Base-by-base conservation (phyloP, 148 eudicot species). In the Rhododendron henanense region DNA sequence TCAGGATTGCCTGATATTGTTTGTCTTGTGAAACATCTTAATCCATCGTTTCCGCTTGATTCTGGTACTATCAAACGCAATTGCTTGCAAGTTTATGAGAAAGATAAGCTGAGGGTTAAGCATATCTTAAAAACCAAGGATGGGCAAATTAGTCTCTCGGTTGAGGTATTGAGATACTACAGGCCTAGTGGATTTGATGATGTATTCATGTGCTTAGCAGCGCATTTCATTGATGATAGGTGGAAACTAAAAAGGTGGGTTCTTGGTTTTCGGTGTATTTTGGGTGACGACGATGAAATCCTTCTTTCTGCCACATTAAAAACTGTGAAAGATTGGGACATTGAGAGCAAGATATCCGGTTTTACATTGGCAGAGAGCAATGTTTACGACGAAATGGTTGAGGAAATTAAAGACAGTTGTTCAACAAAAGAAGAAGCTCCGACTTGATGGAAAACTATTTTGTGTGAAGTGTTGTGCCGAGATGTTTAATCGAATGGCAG, bases 371-470 rank as follows among this genome's bases (percentile, higher is more conserved):
- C 80, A 3, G 35, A 85, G 55, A 10, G 73, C 6, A 85, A 63
- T n/a, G 48, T 81, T 81, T 75, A 88, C 51, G 41, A 10, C 6
- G 75, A 69, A 28, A 69, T 69, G 75, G 37, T 69, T 69, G 37
- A 31, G 75, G 37, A 69, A 11, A 37, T 53, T 53, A 51, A 53
- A 50, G 48, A 33, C 1, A n/a, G 25, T 15, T 18, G 31, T 75
- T 39, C 65, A 75, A 39, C 69, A 75, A 76, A 84, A 75, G 81
- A 82, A 37, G 81, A 33, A 41, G 14, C 79, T 87, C 48, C 79
- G 18, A 48, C 65, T 85, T 67, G 53, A 87, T 74, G 91, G 86
- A 47, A 86, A 83, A 47, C 39, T 89, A 55, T 87, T 89, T 85
- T 79, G 75, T 73, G 89, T 89, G 5, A 35, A 50, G 14, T 85